phyloP scores from a whole-genome alignment of 1,284 basidiomycete genomes.

The Cryptococcus sp. region DNA sequence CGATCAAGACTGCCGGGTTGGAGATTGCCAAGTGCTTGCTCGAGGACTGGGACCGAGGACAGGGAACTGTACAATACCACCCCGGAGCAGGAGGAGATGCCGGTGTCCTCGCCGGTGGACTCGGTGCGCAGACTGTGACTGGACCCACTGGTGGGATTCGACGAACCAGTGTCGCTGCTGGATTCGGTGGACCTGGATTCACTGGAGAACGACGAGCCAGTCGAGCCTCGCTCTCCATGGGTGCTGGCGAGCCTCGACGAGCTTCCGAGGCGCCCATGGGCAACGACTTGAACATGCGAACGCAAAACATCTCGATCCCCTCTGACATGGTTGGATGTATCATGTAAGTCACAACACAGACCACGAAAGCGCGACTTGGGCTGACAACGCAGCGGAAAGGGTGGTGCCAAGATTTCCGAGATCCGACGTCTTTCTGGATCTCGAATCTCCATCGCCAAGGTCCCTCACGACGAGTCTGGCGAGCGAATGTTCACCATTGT shows the following conservation, averaged over 20 bases:
- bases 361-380: no score
- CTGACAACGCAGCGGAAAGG: slow-evolving; percentile 60
- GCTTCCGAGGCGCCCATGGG: slow-evolving; percentile 43
- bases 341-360: slow-evolving; percentile 53
- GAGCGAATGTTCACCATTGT: slow-evolving; percentile 99
- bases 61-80: slow-evolving; percentile 91
- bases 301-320: slow-evolving; percentile 98
- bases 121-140: slow-evolving; percentile 46
- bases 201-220: slow-evolving; percentile 21
- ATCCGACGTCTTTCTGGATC: slow-evolving; percentile 94
- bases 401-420: slow-evolving; percentile 96
- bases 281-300: slow-evolving; percentile 69
- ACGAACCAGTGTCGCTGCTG: slow-evolving; percentile 38
- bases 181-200: slow-evolving; percentile 25
- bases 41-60: slow-evolving; percentile 92
- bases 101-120: slow-evolving; percentile 51
- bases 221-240: slow-evolving; percentile 14
- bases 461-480: slow-evolving; percentile 95
- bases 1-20: slow-evolving; percentile 83
- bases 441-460: slow-evolving; percentile 96
- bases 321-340: slow-evolving; percentile 99
- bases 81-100: slow-evolving; percentile 76
- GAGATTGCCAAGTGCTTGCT: slow-evolving; percentile 94
- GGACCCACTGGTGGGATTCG: slow-evolving; percentile 48
- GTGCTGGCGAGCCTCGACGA: slow-evolving; percentile 5